Conservation (phyloP, 768 basidiomycete species). For the Lyophyllum decastes region DNA sequence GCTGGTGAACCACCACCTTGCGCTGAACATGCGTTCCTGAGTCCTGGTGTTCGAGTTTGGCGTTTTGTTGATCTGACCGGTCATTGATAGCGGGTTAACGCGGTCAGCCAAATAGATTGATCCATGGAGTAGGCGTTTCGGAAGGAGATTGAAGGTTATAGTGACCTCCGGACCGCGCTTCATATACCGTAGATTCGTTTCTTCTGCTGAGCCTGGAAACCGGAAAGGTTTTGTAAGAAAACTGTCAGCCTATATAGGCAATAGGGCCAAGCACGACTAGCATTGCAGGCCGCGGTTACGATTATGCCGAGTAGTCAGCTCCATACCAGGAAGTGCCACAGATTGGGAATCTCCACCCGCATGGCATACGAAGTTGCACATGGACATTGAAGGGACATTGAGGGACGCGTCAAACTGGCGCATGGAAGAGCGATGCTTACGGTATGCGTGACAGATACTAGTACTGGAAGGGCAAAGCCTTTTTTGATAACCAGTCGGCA, state of each 20-base stretch:
- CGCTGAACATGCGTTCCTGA: neutral
- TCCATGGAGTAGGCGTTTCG: neutral
- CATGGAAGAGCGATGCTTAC: no score
- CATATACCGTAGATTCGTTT: neutral
- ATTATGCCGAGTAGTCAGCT: no score
- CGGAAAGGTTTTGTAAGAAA: neutral
- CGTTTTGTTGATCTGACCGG: neutral
- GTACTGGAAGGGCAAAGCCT: neutral
- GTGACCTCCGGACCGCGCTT: neutral
- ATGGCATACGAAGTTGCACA: conserved; percentile 1
- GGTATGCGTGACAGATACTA: no score
- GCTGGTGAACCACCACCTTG: conserved; percentile 1
- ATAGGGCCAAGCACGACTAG: no score
- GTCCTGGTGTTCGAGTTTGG: neutral
- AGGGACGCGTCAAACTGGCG: neutral
- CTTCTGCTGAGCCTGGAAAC: neutral
- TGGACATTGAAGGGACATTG: conserved; percentile 2
- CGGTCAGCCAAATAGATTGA: neutral
- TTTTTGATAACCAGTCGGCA: no score
- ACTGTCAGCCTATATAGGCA: no score
- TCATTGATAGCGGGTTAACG: neutral
- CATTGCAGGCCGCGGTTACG: no score
- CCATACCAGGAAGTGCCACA: neutral
- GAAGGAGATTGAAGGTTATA: neutral
- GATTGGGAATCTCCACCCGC: neutral